Percentiles rank a stretch among this genome's conserved stretches.
Conservation (phyloP, 2,329 filamentous ascomycete genomes). For the Sclerotiophoma versabilis region DNA sequence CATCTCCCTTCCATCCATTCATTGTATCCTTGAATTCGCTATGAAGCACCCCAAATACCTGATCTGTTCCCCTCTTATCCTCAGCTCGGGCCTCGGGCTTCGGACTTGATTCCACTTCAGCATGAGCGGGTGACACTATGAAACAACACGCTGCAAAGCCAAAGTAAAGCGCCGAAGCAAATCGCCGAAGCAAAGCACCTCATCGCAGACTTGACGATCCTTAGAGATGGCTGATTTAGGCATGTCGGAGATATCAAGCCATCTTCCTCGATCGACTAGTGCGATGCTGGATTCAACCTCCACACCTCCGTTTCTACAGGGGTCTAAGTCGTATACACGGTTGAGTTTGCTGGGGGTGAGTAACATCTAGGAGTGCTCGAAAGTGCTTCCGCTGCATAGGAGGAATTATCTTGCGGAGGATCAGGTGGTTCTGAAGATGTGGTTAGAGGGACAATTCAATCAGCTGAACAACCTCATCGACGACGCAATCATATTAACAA, state of each 20-base stretch:
- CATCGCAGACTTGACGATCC: slow-evolving; percentile 32
- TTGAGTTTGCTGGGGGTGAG: no score
- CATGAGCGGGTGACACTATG: slow-evolving; percentile 23
- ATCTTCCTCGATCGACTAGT: slow-evolving; percentile 32
- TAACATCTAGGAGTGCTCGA: no score
- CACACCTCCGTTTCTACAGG: slow-evolving; percentile 17
- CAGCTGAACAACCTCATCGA: slow-evolving; percentile 45
- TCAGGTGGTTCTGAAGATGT: slow-evolving; percentile 32
- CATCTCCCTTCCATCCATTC: no score
- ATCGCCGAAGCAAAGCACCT: slow-evolving; percentile 24
- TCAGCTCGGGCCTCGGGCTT: no score
- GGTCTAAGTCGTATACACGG: no score
- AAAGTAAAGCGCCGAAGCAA: slow-evolving; percentile 23
- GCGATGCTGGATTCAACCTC: slow-evolving; percentile 18
- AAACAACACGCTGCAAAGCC: slow-evolving; percentile 13
- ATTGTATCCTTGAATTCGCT: not conserved
- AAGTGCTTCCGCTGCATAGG: slow-evolving; percentile 50
- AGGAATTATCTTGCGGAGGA: slow-evolving; percentile 20
- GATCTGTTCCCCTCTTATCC: slow-evolving; percentile 6
- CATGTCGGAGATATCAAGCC: slow-evolving; percentile 26
- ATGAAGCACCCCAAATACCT: not conserved
- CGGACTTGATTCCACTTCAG: no score
- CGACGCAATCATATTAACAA: slow-evolving; percentile 43
- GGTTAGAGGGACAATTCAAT: slow-evolving; percentile 42
- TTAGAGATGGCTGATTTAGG: slow-evolving; percentile 19